These are phyloP conservation scores for Lithohypha guttulata DNA, from an alignment of 2,329 filamentous ascomycete species.

Conservation along the genomic window DNA sequence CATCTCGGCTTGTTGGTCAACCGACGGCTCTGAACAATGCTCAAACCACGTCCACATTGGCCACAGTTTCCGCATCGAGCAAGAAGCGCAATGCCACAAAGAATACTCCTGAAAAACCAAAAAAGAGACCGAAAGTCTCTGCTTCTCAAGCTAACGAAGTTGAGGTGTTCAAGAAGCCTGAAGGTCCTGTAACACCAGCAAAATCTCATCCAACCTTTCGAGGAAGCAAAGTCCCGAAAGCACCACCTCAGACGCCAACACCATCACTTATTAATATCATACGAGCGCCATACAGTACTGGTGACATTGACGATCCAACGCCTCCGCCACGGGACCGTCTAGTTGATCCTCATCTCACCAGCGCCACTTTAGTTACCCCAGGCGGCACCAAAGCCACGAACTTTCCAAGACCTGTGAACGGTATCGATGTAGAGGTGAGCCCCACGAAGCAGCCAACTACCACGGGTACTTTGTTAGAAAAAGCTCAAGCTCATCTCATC, in stretches of 20 bases:
- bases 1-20: background rate
- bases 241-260: conserved; percentile 38
- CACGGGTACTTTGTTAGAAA: conserved; percentile 61
- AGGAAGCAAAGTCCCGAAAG: conserved; percentile 23
- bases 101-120: conserved; percentile 14
- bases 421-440: conserved; percentile 27
- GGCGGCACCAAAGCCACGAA: conserved; percentile 37
- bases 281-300: conserved; percentile 32
- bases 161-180: conserved; percentile 16
- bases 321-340: conserved; percentile 30
- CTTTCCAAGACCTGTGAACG: conserved; percentile 28
- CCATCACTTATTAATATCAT: conserved; percentile 40
- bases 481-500: conserved; percentile 66
- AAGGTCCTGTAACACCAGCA: conserved; percentile 10
- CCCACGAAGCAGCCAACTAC: conserved; percentile 41
- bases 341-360: conserved; percentile 38
- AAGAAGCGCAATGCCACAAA: conserved; percentile 19
- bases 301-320: conserved; percentile 30
- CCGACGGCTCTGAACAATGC: background rate
- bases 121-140: conserved; percentile 10
- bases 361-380: conserved; percentile 38
- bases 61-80: background rate
- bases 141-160: too few relatives aligned
- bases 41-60: background rate
- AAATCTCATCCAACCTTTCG: conserved; percentile 15